Percentiles rank a stretch among this genome's conserved stretches.
phyloP scores from a whole-genome alignment of 2,329 filamentous ascomycete species.

The Hirsutella thompsonii region DNA sequence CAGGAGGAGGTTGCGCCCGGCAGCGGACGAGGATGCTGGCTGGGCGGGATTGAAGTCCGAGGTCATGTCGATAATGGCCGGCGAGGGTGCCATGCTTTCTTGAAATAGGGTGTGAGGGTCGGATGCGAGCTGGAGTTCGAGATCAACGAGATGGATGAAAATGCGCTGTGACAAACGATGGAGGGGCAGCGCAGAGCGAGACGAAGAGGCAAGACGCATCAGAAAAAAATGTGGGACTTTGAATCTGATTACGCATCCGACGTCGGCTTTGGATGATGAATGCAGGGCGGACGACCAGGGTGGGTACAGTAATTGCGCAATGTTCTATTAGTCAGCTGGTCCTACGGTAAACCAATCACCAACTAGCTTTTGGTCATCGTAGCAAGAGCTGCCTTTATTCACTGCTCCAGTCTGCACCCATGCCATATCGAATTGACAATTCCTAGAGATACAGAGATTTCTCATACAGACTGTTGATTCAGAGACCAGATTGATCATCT shows the following conservation, averaged over 20 bases:
- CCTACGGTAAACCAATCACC: not conserved
- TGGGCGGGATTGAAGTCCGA: conserved; percentile 34
- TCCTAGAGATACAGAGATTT: no score
- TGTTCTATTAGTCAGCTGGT: not conserved
- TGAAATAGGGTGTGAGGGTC: conserved; percentile 3
- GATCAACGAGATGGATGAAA: not conserved
- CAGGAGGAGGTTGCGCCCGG: conserved; percentile 59
- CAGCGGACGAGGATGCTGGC: conserved; percentile 7
- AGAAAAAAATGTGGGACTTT: not conserved
- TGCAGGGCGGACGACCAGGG: no score
- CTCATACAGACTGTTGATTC: no score
- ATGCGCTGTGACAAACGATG: not conserved
- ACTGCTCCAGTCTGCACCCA: no score
- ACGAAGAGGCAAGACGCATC: not conserved
- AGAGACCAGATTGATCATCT: no score
- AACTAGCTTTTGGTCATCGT: not conserved
- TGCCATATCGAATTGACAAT: no score
- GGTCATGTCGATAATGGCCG: conserved; percentile 36
- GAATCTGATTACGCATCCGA: not conserved
- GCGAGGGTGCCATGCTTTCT: conserved; percentile 31
- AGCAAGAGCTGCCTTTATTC: not conserved
- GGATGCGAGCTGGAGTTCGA: not conserved
- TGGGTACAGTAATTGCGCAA: not conserved
- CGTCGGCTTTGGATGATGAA: not conserved
- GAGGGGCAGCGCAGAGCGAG: not conserved